A percentile compares a stretch with the other conserved stretches of the same genome.
These are phyloP conservation scores for Mycocentrospora acerina DNA, from an alignment of 2,329 filamentous ascomycete genomes.

Conservation along the genomic window DNA sequence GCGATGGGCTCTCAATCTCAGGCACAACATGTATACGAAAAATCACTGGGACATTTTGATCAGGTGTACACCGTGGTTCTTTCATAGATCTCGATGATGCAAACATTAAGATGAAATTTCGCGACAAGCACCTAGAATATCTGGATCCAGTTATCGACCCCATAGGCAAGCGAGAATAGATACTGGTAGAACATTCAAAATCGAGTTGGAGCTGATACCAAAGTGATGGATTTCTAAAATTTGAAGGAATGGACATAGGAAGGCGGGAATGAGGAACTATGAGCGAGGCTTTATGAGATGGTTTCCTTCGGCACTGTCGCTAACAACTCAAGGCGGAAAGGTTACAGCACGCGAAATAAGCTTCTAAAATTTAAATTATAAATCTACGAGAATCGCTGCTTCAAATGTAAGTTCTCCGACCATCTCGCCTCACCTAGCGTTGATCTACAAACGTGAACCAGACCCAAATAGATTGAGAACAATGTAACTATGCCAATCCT, in stretches of 20 bases:
- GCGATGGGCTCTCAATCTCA: neutral
- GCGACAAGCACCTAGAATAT: conserved; percentile 61
- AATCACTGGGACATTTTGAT: conserved; percentile 39
- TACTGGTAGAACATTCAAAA: conserved; percentile 53
- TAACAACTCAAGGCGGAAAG: no score
- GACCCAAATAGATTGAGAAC: no score
- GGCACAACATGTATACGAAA: conserved; percentile 2
- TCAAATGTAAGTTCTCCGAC: no score
- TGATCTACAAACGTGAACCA: no score
- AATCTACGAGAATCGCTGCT: no score
- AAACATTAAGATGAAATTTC: conserved; percentile 51
- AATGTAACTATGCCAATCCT: no score
- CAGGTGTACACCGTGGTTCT: conserved; percentile 52
- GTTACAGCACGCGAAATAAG: no score
- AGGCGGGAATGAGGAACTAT: neutral
- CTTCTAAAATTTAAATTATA: no score
- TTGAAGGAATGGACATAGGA: conserved; percentile 33
- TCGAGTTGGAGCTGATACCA: conserved; percentile 50
- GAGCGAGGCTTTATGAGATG: no score
- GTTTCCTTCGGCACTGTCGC: no score
- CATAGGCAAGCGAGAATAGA: conserved; percentile 50
- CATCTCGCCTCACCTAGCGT: no score
- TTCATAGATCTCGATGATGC: conserved; percentile 53
- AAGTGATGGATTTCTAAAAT: conserved; percentile 52
- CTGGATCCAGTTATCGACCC: conserved; percentile 48